phyloP scores from a whole-genome alignment of 148 eudicot species.

The Camellia granthamiana region DNA sequence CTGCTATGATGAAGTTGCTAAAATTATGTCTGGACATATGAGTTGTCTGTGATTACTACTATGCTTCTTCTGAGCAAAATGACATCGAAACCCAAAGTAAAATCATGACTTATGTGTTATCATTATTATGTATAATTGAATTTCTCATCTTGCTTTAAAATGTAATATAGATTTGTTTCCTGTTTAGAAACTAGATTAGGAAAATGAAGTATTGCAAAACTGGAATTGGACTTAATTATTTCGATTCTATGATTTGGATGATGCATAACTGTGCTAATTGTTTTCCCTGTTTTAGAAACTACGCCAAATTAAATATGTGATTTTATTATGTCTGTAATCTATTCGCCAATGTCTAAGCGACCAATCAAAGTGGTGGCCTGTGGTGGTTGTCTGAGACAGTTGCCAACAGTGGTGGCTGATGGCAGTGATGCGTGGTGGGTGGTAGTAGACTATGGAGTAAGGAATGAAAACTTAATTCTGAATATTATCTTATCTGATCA shows the following conservation, averaged over 20 bases:
- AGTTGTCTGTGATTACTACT: conserved; percentile 24
- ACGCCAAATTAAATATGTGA: not conserved
- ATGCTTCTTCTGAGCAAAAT: conserved; percentile 34
- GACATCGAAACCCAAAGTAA: not conserved
- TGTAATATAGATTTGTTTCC: too few species aligned
- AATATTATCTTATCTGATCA: too few species aligned
- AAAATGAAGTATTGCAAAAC: not conserved
- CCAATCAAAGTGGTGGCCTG: too few species aligned
- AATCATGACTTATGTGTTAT: not conserved
- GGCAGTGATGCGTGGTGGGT: too few species aligned
- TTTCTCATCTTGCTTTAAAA: too few species aligned
- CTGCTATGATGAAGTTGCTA: conserved; percentile 32
- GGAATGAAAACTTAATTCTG: too few species aligned
- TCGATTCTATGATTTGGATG: not conserved
- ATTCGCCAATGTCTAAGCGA: too few species aligned
- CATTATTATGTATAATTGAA: not conserved
- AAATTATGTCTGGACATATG: conserved; percentile 52
- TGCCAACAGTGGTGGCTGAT: too few species aligned
- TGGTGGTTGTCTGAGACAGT: too few species aligned
- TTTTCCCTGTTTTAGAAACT: not conserved
- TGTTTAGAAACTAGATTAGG: not conserved
- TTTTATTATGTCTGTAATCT: too few species aligned
- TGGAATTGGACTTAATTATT: not conserved
- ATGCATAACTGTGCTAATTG: too few species aligned
- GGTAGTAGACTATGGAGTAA: too few species aligned